Conservation (phyloP, 2,329 filamentous ascomycete genomes). For the Calycina herbarum region DNA sequence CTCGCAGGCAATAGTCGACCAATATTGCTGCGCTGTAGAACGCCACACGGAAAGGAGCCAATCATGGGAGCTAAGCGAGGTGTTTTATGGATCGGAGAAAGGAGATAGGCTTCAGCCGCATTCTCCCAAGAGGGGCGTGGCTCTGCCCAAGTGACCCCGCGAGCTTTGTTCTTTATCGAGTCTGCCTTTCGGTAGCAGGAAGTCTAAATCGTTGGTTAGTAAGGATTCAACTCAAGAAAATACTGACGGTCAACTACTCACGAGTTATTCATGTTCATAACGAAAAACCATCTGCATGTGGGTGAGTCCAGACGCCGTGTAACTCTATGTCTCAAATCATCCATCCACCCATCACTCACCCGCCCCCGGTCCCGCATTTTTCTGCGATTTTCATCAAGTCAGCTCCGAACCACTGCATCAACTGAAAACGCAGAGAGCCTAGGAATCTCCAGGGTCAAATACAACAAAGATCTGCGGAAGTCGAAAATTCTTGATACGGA, state of each 20-base stretch:
- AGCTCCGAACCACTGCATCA: slow-evolving; percentile 14
- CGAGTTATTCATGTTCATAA: neutral
- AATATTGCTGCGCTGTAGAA: slow-evolving; percentile 1
- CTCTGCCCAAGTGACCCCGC: neutral
- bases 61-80: neutral
- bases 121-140: neutral
- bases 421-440: neutral
- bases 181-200: neutral
- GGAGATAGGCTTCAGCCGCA: slow-evolving; percentile 2
- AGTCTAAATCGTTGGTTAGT: neutral
- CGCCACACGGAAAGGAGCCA: neutral
- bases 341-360: neutral
- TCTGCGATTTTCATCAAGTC: neutral
- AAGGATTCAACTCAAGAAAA: neutral
- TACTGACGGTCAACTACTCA: neutral
- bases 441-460: too few species aligned
- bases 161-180: neutral
- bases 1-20: neutral
- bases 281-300: neutral
- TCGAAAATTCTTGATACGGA: too few species aligned
- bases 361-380: neutral
- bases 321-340: neutral
- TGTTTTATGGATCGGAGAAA: neutral
- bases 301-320: neutral
- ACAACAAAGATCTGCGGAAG: too few species aligned